Conservation (phyloP, 371 early-diverging fungal species). For the Conidiobolus incongruus region DNA sequence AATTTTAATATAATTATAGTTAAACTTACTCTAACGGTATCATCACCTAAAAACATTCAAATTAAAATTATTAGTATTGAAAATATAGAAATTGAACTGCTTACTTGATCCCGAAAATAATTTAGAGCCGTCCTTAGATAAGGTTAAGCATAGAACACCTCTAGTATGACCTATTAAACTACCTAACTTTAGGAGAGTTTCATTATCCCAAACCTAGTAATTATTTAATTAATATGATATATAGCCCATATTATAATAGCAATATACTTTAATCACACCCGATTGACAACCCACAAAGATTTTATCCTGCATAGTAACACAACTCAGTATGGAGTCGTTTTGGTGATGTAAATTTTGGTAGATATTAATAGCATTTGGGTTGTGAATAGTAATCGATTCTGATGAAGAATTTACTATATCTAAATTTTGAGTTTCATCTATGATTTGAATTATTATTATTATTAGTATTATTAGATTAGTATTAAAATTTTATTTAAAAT, state of each 20-base stretch:
- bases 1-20: neutral
- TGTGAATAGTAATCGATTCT: too few species aligned
- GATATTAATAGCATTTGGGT: too few species aligned
- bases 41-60: conserved; percentile 23
- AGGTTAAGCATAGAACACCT: conserved; percentile 31
- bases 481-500: too few species aligned
- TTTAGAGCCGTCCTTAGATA: conserved; percentile 24
- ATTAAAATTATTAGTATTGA: neutral
- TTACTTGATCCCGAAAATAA: conserved; percentile 49
- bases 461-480: too few species aligned
- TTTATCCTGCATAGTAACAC: too few species aligned
- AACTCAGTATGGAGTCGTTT: too few species aligned
- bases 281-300: too few species aligned
- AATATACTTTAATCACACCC: neutral
- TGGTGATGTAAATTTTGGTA: too few species aligned
- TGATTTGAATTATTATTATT: too few species aligned
- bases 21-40: conserved; percentile 26
- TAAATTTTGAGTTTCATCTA: too few species aligned
- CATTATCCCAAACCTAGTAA: conserved; percentile 50
- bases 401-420: too few species aligned
- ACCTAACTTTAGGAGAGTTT: conserved; percentile 27
- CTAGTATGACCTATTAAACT: conserved; percentile 40
- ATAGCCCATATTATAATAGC: neutral
- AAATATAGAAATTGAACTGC: neutral
- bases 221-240: too few species aligned